phyloP scores from a whole-genome alignment of 1,139 yeast genomes.

The Lodderomyces jiufengensis region DNA sequence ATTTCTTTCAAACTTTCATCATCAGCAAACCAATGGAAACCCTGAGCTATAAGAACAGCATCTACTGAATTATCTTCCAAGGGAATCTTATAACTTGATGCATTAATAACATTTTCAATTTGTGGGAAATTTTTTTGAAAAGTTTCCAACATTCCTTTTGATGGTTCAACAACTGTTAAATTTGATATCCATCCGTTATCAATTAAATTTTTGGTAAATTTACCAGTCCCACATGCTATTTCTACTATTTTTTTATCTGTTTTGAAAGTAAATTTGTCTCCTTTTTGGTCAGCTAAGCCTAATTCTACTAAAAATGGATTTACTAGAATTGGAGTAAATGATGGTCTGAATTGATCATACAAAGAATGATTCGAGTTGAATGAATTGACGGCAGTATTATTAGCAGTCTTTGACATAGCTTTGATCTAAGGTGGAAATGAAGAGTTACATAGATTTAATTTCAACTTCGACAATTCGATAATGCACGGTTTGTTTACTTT shows the following conservation, averaged over 20 bases:
- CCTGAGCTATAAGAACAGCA: constrained; percentile 59
- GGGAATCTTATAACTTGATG: constrained; percentile 51
- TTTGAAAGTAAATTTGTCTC: constrained; percentile 13
- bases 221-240: constrained; percentile 66
- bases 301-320: constrained; percentile 41
- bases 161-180: constrained; percentile 54
- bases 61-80: constrained; percentile 44
- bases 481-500: too few relatives aligned
- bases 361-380: constrained; percentile 52
- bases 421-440: too few relatives aligned
- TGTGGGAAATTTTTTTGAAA: constrained; percentile 49
- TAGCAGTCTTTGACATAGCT: constrained; percentile 10
- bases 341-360: constrained; percentile 58
- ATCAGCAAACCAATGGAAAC: constrained; percentile 68
- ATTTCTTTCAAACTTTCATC: constrained; percentile 47
- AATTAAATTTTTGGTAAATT: constrained; percentile 50
- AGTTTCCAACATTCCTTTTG: constrained; percentile 54
- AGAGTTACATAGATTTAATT: too few relatives aligned
- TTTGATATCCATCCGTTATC: constrained; percentile 35
- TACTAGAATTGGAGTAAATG: constrained; percentile 47
- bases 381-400: constrained; percentile 39
- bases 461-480: too few relatives aligned
- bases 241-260: constrained; percentile 42
- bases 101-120: constrained; percentile 28
- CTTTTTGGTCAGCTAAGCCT: constrained; percentile 20